Conservation (phyloP, 2,329 filamentous ascomycete species). For the Leptographium galeiforme region DNA sequence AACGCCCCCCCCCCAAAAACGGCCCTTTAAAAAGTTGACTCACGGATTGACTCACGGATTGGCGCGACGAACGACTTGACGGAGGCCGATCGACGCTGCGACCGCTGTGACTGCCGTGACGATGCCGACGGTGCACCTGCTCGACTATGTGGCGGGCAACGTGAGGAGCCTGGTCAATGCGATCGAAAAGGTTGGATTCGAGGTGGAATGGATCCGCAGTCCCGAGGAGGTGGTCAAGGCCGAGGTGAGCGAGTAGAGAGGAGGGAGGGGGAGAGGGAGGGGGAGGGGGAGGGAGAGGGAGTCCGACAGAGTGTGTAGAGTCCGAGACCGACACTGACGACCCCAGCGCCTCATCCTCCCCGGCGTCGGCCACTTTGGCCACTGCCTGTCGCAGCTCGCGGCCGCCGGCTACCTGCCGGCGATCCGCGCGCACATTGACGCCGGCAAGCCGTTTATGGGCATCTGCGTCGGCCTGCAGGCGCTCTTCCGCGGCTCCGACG, state of each 20-base stretch:
- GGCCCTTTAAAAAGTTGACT: too few species aligned
- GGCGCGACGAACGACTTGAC: too few species aligned
- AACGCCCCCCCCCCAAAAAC: too few species aligned
- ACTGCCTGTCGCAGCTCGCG: slow-evolving; percentile 77
- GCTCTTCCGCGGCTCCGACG: slow-evolving; percentile 73
- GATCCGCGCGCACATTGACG: slow-evolving; percentile 66
- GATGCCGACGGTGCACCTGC: slow-evolving; percentile 55
- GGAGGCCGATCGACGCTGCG: too few species aligned
- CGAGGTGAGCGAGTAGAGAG: slow-evolving; percentile 45
- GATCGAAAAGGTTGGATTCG: slow-evolving; percentile 88
- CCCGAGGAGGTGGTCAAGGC: slow-evolving; percentile 76
- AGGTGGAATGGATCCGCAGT: slow-evolving; percentile 79
- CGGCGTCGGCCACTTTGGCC: slow-evolving; percentile 93
- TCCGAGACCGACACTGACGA: too few species aligned
- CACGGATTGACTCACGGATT: too few species aligned
- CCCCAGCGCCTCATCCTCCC: slow-evolving; percentile 80
- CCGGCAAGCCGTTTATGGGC: slow-evolving; percentile 95
- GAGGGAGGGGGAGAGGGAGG: too few species aligned
- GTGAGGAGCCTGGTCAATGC: slow-evolving; percentile 93
- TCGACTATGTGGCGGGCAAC: slow-evolving; percentile 92
- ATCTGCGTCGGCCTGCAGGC: slow-evolving; percentile 94
- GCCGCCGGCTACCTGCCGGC: slow-evolving; percentile 73
- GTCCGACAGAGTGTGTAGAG: too few species aligned
- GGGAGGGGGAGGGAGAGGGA: too few species aligned
- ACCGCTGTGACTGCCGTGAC: not conserved